Evolutionary conservation across 2,329 filamentous ascomycete genomes (phyloP), one percentile per base, ranked within the genome.

Genomic region (Clonostachys rosea): DNA sequence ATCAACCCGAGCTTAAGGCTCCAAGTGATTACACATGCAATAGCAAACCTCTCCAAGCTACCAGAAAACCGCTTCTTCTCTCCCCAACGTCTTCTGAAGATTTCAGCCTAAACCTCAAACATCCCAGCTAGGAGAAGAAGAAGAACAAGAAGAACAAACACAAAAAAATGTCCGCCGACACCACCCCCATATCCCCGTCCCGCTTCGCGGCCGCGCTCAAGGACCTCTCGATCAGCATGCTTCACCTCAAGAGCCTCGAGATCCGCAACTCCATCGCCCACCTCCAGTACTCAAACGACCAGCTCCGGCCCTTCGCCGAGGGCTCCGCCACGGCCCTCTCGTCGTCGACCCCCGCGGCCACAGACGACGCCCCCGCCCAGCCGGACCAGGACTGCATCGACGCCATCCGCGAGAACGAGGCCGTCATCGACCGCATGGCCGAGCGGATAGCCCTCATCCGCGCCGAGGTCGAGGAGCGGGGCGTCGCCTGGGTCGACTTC

Each of bases 191-290:
- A 60, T 67, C 76, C 42, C 70, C 81, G 24, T 63, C 71, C 16
- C 78, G 78, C 60, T 89, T 89, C 70, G 80, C 83, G 59, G 70
- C 74, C 51, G 87, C 87, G 20, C 75, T 91, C 54, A 71, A 76
- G 54, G 79, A 84, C 50, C 81, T 91, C 47, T 79, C 86, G 39
- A 63, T 84, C 54, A 75, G 78, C 52, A 77, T 77, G 48, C 82
- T 91, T 7, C 83, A 87, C 66, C 75, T 86, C 65, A 91, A 91
- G 67, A 79, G 86, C 49, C 79, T 86, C 60, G 88, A 91, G 64
- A 75, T 91, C 51, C 81, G 80, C 62, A 91, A 90, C 75, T 81
- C 76, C 56, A 84, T 91, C 60, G 75, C 78, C 20, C 86, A 91
- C 65, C 81, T 91, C 24, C 78, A 84, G 58, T 83, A 83, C 63